Base-by-base conservation (phyloP, 768 basidiomycete genomes). In the Pulveroboletus sp. region DNA sequence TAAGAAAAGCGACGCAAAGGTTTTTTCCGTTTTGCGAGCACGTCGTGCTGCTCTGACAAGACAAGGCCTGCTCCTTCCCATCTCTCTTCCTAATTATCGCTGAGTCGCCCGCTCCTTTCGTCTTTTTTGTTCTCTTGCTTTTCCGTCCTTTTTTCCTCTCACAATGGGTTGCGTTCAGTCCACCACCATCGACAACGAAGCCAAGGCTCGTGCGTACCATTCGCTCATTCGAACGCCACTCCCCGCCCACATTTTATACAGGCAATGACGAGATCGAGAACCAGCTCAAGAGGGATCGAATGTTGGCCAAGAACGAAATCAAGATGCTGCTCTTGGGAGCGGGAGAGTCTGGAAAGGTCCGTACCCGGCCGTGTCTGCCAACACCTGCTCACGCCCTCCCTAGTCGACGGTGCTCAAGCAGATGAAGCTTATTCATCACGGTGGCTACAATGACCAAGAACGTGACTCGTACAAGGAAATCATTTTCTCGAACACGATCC, bases 311-410 rank as follows among this genome's bases (percentile, higher is more conserved):
- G 77, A 94, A 93, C 60, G 92, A 94, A 69, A 92, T 94, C 64
- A 94, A 97, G 75, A 95, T 97, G 94, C 67, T 97, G 53, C 68
- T 98, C 50, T 77, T 98, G 23, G 95, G 95, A 49, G 94, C 95
- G 50, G 94, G 95, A 72, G 94, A 97, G 78, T 94, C 91, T 45
- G 94, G 94, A 61, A 97, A 97, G 81, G 87, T 87, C 40, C 13
- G 75, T 69, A 10, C 0, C 11, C 34, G 7, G 9, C 9, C 40
- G 10, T n/a, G 1, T 4, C n/a, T 33, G 27, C 40, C 25, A 17
- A 0, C 5, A 25, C 32, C 14, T 41, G 40, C 45, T 53, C 59
- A 39, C 19, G 32, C 29, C 7, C 20, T 3, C 32, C 20, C 17
- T 60, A 91, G 84, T 91, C 90, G 2, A 94, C 92, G 3, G 87